Evolutionary conservation across 495 filamentous ascomycete genomes (phyloP), one percentile per base, ranked within the genome.

Genomic region (Penicillium paradoxum): DNA sequence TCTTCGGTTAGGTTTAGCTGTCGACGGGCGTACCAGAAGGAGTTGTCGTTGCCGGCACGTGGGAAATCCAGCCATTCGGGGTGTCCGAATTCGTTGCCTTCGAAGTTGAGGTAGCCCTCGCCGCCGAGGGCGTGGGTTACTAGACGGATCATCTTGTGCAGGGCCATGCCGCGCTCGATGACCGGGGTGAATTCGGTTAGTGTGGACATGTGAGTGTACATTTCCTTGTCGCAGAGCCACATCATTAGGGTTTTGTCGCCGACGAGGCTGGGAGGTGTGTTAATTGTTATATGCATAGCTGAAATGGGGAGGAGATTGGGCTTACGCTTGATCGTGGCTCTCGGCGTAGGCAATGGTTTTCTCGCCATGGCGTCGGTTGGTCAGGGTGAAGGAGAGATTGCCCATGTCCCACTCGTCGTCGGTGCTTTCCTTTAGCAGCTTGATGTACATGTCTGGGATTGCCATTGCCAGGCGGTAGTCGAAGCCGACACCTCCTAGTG

Each of bases 11-110:
- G 81, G 69, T 98, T 97, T 55, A 96, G 86, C 70, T 96, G 93
- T 42, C 93, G 88, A 3, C 93, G 85, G 2, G 93, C 93, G 69
- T 97, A 98, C 84, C 91, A 93, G 83, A 89, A 98, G 55, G 87
- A 91, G 70, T 97, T 97, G 63, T 86, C 73, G 78, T 98, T 98
- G 41, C 95, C 93, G 54, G 80, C 91, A 27, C 93, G 87, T 10
- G 93, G 93, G 72, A 98, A 98, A 68, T 98, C 93, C 49, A 98
- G 89, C 93, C 93, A 98, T 75, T 98, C 93, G 0, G 93, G 93
- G 69, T 98, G 93, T 1, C 93, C 93, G 69, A 98, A 98, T 69
- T 98, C 93, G 70, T 98, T 98, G 54, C 92, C 93, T 71, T 96
- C 90, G 62, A 98, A 98, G 73, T 97, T 97, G 47, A 97, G 90